Base-by-base conservation (phyloP, 176 grass and related monocot species). In the Dactylis glomerata region DNA sequence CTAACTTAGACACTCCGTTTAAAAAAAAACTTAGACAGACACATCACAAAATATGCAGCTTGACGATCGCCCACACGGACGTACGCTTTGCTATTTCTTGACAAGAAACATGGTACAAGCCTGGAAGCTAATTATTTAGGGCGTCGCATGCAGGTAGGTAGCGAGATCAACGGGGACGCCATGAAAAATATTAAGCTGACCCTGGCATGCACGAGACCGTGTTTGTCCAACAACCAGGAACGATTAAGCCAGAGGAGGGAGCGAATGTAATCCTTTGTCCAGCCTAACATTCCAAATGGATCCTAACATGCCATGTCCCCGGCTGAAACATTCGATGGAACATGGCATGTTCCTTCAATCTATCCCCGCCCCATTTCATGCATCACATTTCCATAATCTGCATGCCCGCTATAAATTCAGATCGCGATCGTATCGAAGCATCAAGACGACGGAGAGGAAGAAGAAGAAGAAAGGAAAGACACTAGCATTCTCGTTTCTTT, bases 241-340 rank as follows among this genome's bases (percentile, higher is more conserved):
- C 32, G 38, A 52, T 38, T 37, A 37, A 38, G 33, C 16, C 30
- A 34, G 33, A 33, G 6, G 73, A 13, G 3, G 27, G 10, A n/a
- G 1, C 50, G 31, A 13, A 26, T 58, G 19, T 58, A 24, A 37
- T 11, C 34, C 12, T 27, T 27, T 23, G 8, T 38, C 82, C 68
- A 85, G 76, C 58, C 87, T 58, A 61, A 59, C 82, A 81, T 89
- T 85, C 69, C 61, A 58, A 17, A 63, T 67, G 68, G 31, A 76
- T 50, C n/a, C 6, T 76, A 89, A 76, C 82, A 89, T 85, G 87
- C 59, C 11, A 49, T 49, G 59, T 44, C 65, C 64, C 57, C 14
- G 56, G 10, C 49, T 23, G 24, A 49, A 47, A 73, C 30, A 75
- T 75, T 75, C 47, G 31, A 32, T 55, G 36, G 47, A 81, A 87